Evolutionary conservation across 164 flowering plant genomes (phyloP).

Genomic region (Sextonia rubra): DNA sequence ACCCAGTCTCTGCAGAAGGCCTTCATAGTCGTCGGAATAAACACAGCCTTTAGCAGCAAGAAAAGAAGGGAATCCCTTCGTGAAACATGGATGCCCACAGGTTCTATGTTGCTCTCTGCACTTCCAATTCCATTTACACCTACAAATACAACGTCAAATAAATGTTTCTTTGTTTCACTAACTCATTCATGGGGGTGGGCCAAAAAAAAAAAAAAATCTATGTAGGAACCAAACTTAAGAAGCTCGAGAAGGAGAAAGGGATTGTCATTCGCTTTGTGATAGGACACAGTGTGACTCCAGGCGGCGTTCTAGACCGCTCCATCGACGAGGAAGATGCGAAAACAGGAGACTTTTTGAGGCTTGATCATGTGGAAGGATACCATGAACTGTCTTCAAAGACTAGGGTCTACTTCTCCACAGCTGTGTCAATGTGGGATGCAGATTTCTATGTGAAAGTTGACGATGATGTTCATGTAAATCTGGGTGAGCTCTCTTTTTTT

Average conservation of each 20-base stretch:
- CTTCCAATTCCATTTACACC: background rate
- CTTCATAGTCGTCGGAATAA: conserved; percentile 76
- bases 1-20: conserved; percentile 40
- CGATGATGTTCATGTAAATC: conserved; percentile 78
- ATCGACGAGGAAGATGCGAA: conserved; percentile 62
- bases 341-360: conserved; percentile 61
- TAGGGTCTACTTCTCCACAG: conserved; percentile 61
- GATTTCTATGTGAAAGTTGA: conserved; percentile 83
- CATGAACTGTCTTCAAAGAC: conserved; percentile 82
- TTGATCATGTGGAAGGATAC: conserved; percentile 80
- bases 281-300: conserved; percentile 67
- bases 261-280: conserved; percentile 74
- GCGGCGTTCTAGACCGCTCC: conserved; percentile 55
- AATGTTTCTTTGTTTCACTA: background rate
- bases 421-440: conserved; percentile 68
- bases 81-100: conserved; percentile 82
- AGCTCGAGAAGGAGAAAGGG: conserved; percentile 75
- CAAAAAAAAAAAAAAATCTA: background rate
- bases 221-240: conserved; percentile 50
- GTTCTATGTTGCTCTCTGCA: conserved; percentile 14
- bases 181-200: background rate
- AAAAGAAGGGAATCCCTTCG: conserved; percentile 71
- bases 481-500: conserved; percentile 31
- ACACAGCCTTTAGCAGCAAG: conserved; percentile 85
- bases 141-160: background rate